Conservation (phyloP, 2,329 filamentous ascomycete species). For the Xylariaceae sp. region DNA sequence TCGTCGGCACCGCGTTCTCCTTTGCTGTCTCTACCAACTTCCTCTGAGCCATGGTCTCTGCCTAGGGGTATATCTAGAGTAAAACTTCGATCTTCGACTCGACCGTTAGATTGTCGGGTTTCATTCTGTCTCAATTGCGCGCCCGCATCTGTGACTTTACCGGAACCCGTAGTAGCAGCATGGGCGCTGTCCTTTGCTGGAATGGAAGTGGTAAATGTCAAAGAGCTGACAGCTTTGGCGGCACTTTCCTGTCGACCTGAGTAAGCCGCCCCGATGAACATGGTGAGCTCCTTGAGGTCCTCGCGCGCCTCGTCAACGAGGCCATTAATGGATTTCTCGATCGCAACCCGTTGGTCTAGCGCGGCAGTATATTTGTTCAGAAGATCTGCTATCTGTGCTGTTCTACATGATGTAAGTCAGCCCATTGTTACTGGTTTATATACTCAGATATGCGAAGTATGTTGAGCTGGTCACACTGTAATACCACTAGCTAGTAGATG, state of each 20-base stretch:
- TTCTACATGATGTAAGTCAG: too few relatives aligned
- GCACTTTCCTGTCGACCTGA: conserved; percentile 4
- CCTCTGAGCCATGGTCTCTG: too few relatives aligned
- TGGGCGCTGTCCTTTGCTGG: neutral
- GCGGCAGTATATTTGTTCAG: conserved; percentile 11
- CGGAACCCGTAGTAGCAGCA: neutral
- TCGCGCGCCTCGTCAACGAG: neutral
- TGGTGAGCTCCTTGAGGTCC: conserved; percentile 6
- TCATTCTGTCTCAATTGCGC: neutral
- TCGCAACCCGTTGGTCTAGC: conserved; percentile 12
- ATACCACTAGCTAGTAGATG: too few relatives aligned
- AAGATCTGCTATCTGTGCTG: conserved; percentile 15
- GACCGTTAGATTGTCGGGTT: too few relatives aligned
- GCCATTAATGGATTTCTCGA: conserved; percentile 20
- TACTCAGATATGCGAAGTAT: too few relatives aligned
- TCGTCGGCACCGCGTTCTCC: neutral
- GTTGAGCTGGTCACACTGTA: too few relatives aligned
- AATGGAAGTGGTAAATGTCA: conserved; percentile 2
- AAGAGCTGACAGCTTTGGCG: conserved; percentile 1
- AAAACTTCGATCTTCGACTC: too few relatives aligned
- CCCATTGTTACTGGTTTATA: too few relatives aligned
- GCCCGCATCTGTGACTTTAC: neutral
- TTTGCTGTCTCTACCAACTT: neutral
- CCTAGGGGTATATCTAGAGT: too few relatives aligned
- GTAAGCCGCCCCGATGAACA: conserved; percentile 15